These are phyloP conservation scores for Heliocybe sulcata DNA, from an alignment of 1,284 basidiomycete species.

Conservation along the genomic window DNA sequence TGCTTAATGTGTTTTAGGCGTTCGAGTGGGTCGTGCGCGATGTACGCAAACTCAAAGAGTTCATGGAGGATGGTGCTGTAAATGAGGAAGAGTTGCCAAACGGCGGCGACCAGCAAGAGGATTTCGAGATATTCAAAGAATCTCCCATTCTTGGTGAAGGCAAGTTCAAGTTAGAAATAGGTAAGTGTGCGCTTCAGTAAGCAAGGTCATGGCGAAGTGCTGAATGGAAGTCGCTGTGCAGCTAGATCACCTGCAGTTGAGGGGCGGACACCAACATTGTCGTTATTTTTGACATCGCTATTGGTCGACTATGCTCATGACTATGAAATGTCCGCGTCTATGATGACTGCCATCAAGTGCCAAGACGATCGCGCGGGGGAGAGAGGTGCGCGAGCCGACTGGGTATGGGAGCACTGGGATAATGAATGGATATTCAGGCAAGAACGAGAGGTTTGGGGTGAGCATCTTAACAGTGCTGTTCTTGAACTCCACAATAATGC, in stretches of 20 bases:
- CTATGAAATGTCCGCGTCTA: slow-evolving; percentile 54
- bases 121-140: slow-evolving; percentile 58
- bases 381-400: slow-evolving; percentile 58
- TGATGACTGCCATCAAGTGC: slow-evolving; percentile 69
- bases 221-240: slow-evolving; percentile 7
- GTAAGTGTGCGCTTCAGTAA: slow-evolving; percentile 21
- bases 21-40: slow-evolving; percentile 62
- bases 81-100: slow-evolving; percentile 9
- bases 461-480: slow-evolving; percentile 8
- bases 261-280: slow-evolving; percentile 33
- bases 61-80: slow-evolving; percentile 28
- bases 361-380: slow-evolving; percentile 54
- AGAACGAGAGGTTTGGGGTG: slow-evolving; percentile 69
- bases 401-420: slow-evolving; percentile 68
- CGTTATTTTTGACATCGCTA: slow-evolving; percentile 60
- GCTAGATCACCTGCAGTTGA: slow-evolving; percentile 15
- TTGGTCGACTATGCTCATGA: slow-evolving; percentile 55
- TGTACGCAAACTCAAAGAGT: slow-evolving; percentile 45
- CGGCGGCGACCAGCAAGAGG: slow-evolving; percentile 19
- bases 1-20: slow-evolving; percentile 30
- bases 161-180: slow-evolving; percentile 68
- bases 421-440: slow-evolving; percentile 59
- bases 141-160: slow-evolving; percentile 63
- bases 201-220: neutral
- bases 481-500: neutral